phyloP scores from a whole-genome alignment of 208 protist genomes.

The Tritrichomonas musculus region DNA sequence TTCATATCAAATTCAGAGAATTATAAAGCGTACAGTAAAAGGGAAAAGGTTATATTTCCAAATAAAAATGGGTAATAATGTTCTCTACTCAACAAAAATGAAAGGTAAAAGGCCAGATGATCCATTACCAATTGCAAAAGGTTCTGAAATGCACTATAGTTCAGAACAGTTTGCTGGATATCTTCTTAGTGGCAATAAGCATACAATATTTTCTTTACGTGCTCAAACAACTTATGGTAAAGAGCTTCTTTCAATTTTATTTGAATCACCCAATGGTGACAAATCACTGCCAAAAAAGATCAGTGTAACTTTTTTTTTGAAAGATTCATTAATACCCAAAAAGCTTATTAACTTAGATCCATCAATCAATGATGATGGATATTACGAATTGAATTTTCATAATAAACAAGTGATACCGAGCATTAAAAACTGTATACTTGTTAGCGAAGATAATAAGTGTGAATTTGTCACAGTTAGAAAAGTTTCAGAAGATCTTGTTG shows the following conservation, averaged over 20 bases:
- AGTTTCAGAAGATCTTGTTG: not conserved
- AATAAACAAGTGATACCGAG: not conserved
- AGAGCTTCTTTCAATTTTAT: not conserved
- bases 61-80: not conserved
- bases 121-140: not conserved
- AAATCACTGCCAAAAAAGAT: not conserved
- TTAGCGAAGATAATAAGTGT: not conserved
- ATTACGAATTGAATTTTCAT: not conserved
- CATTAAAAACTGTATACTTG: not conserved
- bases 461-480: not conserved
- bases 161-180: not conserved
- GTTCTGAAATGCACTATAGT: not conserved
- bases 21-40: not conserved
- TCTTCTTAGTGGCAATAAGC: not conserved
- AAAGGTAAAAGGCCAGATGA: not conserved
- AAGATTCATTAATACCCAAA: not conserved
- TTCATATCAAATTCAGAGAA: not conserved
- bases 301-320: not conserved
- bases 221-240: not conserved
- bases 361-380: not conserved
- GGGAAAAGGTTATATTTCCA: not conserved
- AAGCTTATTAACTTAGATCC: not conserved
- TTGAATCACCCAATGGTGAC: not conserved
- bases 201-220: not conserved
- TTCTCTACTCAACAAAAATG: not conserved